These are phyloP conservation scores for Arxiozyma bovina DNA, from an alignment of 1,139 yeast species.

Conservation along the genomic window DNA sequence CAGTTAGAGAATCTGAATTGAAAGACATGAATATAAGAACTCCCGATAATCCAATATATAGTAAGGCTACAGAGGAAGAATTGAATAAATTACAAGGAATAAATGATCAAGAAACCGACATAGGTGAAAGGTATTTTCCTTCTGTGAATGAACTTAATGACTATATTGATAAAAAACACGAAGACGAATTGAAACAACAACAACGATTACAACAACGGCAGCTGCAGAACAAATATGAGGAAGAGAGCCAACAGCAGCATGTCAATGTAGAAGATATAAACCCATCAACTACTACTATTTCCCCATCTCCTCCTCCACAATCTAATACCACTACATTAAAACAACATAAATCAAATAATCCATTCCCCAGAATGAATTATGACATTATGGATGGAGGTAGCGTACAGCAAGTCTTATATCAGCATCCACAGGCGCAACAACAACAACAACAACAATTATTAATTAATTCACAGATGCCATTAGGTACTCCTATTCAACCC, in stretches of 20 bases:
- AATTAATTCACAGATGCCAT: background rate
- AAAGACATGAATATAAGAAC: background rate
- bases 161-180: slow-evolving; percentile 12
- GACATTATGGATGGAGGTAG: slow-evolving; percentile 2
- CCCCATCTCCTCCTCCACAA: background rate
- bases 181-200: slow-evolving; percentile 6
- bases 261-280: background rate
- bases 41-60: background rate
- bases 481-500: background rate
- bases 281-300: background rate
- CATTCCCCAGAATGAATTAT: slow-evolving; percentile 27
- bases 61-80: background rate
- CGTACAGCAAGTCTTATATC: slow-evolving; percentile 2
- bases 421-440: slow-evolving; percentile 3
- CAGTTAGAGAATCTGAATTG: background rate
- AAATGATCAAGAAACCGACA: background rate
- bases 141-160: slow-evolving; percentile 11
- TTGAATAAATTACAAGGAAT: background rate
- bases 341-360: slow-evolving; percentile 30
- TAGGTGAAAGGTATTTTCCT: slow-evolving; percentile 11
- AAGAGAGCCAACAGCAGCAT: background rate
- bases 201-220: background rate
- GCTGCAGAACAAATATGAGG: background rate
- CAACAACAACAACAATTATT: slow-evolving; percentile 4
- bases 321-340: slow-evolving; percentile 6